Conservation (phyloP, 1,284 basidiomycete species). For the Pseudozyma tsukubaensis region DNA sequence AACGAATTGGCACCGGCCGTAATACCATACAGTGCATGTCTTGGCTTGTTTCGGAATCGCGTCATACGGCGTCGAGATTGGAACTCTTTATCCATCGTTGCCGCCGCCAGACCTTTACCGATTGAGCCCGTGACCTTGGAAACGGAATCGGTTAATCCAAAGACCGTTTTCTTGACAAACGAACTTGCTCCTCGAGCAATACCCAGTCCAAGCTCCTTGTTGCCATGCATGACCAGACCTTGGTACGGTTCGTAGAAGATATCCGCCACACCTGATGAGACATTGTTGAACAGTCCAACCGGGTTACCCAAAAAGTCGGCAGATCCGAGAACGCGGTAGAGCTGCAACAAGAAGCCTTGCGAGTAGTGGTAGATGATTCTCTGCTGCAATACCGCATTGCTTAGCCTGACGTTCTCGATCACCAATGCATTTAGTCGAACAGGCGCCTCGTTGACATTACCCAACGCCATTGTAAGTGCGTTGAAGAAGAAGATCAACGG, state of each 20-base stretch:
- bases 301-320: conserved; percentile 88
- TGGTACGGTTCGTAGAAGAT: conserved; percentile 99
- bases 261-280: conserved; percentile 97
- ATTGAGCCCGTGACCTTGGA: conserved; percentile 97
- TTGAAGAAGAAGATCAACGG: conserved; percentile 94
- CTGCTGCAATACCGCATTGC: conserved; percentile 83
- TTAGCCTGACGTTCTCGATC: conserved; percentile 92
- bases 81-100: conserved; percentile 95
- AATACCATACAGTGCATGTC: conserved; percentile 94
- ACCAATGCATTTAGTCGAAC: conserved; percentile 93
- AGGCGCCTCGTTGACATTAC: conserved; percentile 97
- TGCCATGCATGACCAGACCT: conserved; percentile 96
- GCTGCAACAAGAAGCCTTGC: conserved; percentile 90
- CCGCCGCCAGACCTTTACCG: conserved; percentile 95
- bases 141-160: conserved; percentile 93
- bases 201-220: conserved; percentile 94
- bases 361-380: conserved; percentile 92
- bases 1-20: conserved; percentile 93
- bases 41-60: conserved; percentile 90
- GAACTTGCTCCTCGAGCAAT: conserved; percentile 93
- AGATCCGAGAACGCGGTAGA: conserved; percentile 95
- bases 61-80: conserved; percentile 88
- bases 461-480: conserved; percentile 94
- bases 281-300: conserved; percentile 96
- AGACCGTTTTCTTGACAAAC: conserved; percentile 98